phyloP scores from a whole-genome alignment of 257 asterid genomes.

The Capsicum baccatum region DNA sequence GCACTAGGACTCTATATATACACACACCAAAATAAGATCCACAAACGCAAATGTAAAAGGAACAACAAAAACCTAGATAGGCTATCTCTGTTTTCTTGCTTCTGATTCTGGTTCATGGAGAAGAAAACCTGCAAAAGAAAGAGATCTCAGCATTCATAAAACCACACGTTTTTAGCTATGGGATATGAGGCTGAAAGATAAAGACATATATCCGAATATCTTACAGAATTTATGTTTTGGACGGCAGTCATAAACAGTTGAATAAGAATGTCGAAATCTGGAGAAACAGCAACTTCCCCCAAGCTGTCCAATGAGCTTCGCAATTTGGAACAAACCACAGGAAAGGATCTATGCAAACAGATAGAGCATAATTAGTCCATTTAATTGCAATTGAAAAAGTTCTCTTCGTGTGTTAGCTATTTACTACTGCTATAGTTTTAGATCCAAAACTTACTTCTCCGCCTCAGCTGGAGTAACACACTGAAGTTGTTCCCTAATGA shows the following conservation, averaged over 20 bases:
- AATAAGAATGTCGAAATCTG: slow-evolving; percentile 59
- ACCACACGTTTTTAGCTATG: background rate
- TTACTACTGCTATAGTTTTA: background rate
- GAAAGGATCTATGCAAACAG: slow-evolving; percentile 63
- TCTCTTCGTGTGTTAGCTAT: background rate
- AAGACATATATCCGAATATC: slow-evolving; percentile 29
- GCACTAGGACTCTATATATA: background rate
- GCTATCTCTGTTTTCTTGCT: slow-evolving; percentile 54
- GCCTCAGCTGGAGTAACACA: slow-evolving; percentile 56
- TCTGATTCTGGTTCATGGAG: slow-evolving; percentile 58
- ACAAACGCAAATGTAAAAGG: slow-evolving; percentile 19
- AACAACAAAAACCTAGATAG: slow-evolving; percentile 59
- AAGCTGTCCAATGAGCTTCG: slow-evolving; percentile 51
- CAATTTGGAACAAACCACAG: slow-evolving; percentile 56
- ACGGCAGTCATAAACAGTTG: slow-evolving; percentile 58
- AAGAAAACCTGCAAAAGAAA: slow-evolving; percentile 65
- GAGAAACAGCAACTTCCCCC: slow-evolving; percentile 48
- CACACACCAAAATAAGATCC: background rate
- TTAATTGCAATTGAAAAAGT: no score
- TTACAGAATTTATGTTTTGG: slow-evolving; percentile 59
- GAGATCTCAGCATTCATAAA: slow-evolving; percentile 31
- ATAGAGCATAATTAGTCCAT: slow-evolving; percentile 15
- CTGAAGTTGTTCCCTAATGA: slow-evolving; percentile 55
- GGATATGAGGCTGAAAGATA: background rate
- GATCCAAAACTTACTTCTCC: slow-evolving; percentile 58